Evolutionary conservation across 2,329 filamentous ascomycete genomes (phyloP), one percentile per base, ranked within the genome.

Genomic region (Clonostachys byssicola): DNA sequence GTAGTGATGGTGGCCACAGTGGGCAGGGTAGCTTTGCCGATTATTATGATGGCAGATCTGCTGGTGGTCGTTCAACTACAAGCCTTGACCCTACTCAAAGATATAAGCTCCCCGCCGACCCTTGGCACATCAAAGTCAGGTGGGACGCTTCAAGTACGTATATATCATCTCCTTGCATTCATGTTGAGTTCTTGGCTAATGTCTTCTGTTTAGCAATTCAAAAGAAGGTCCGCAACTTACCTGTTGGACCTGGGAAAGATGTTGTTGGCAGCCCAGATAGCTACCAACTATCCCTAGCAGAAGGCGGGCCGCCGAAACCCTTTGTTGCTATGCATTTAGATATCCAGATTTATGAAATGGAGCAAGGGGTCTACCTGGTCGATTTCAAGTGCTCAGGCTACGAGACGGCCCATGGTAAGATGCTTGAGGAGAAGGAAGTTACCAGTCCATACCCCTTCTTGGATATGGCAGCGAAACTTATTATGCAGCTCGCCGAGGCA

Each of bases 351-450:
- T 96, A 96, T 67, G 87, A 91, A 61, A 91, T 97, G 74, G 92
- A 97, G 65, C 83, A 85, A 49, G 87, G 89, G 47, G 92, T 94
- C 54, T 97, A 92, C 66, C 85, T 99, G 52, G 94, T 99, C 43
- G 94, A 99, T 65, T 99, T 99, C 76, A 97, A 96, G 65, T 97
- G 92, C 65, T 92, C 94, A 13, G 94, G 94, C 17, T 99, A 99
- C 68, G 94, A 99, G 71, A 89, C 79, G 42, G 61, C 74, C 12
- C 75, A 94, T 47, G 86, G 92, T 43, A 82, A 86, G 54, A 72
- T 86, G 44, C 72, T 91, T 44, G 90, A 94, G 59, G 91, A 96
- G 70, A 97, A 97, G 77, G 88, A 95, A 60, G 90, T 96, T 52
- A 92, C 90, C 41, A 95, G 89, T 63, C 91, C 94, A 30, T 97